A percentile compares a stretch with the other conserved stretches of the same genome.
Conservation (phyloP, 1,284 basidiomycete species). For the Exsudoporus floridanus region DNA sequence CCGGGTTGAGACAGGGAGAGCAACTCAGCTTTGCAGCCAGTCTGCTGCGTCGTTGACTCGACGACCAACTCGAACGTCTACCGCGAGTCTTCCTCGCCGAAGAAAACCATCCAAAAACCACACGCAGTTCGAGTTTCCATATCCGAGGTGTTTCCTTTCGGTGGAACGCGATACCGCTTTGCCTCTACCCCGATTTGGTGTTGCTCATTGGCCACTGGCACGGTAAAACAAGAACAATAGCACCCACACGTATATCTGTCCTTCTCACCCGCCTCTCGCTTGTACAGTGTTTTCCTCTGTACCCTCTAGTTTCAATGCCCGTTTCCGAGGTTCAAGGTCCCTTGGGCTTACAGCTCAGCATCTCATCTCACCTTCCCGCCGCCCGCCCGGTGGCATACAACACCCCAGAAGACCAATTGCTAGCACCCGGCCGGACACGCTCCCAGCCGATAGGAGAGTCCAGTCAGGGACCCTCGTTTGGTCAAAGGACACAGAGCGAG, state of each 20-base stretch:
- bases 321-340: slow-evolving; percentile 23
- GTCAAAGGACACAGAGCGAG: slow-evolving; percentile 28
- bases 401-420: slow-evolving; percentile 10
- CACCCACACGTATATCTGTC: slow-evolving; percentile 1
- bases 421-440: slow-evolving; percentile 12
- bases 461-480: slow-evolving; percentile 19
- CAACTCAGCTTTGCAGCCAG: slow-evolving; percentile 21
- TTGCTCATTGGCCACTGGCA: slow-evolving; percentile 1
- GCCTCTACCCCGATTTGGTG: slow-evolving; percentile 25
- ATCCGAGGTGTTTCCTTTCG: not conserved
- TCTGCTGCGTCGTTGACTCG: slow-evolving; percentile 4
- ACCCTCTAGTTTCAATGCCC: slow-evolving; percentile 15
- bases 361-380: slow-evolving; percentile 16
- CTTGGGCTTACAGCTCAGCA: slow-evolving; percentile 21
- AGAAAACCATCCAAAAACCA: slow-evolving; percentile 2
- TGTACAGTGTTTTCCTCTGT: not conserved
- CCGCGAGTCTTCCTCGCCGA: not conserved
- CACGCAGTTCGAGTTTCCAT: not conserved
- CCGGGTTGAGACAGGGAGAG: slow-evolving; percentile 14
- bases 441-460: slow-evolving; percentile 24
- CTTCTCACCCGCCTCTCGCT: not conserved
- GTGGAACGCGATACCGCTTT: slow-evolving; percentile 4
- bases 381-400: slow-evolving; percentile 10
- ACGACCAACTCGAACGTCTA: slow-evolving; percentile 7
- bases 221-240: slow-evolving; percentile 20